Base-by-base conservation (phyloP, 108 stramenopile genomes). In the Stephanodiscus triporus region DNA sequence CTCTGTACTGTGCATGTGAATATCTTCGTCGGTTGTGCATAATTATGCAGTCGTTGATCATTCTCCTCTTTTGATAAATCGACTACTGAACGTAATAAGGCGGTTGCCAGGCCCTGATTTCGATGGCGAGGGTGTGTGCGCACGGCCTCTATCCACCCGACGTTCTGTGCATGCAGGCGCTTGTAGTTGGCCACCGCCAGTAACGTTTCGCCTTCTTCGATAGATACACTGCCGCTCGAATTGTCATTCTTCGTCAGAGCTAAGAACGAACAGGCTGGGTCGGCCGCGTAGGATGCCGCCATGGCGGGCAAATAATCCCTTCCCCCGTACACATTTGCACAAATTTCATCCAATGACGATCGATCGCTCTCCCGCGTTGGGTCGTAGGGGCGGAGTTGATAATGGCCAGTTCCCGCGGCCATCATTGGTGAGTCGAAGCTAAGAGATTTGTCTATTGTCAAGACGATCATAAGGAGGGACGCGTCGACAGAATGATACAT, bases 91-190 rank as follows among this genome's bases (percentile, higher is more conserved):
- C 60, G 70, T 24, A 81, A 61, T 13, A 81, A 23, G 16, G 26
- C 72, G 1, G 76, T 51, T 45, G 80, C 80, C 40, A 81, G 38
- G 23, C 80, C 80, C 20, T 61, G 34, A 60, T 72, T 81, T 8
- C 76, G 80, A 66, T 77, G 56, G 45, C 57, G 6, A 13, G 80
- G 70, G 58, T 77, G 76, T 14, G 80, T 81, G n/a, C 81, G 43
- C 5, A 82, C 81, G 2, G 81, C 81, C 42, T 82, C 81, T 23
- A 82, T 73, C 81, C 81, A 82, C 9, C 62, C 81, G 54, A 43
- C 36, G 24, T 80, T 73, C 57, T 80, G 79, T 2, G 71, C 32
- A 22, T 59, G 70, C 7, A 82, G 72, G 14, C 81, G 76, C 30
- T 74, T 72, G 72, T 54, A 74, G 50, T 77, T 82, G 17, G 81